Evolutionary conservation across 371 early-diverging fungal genomes (phyloP).

Genomic region (Mucor piriformis): DNA sequence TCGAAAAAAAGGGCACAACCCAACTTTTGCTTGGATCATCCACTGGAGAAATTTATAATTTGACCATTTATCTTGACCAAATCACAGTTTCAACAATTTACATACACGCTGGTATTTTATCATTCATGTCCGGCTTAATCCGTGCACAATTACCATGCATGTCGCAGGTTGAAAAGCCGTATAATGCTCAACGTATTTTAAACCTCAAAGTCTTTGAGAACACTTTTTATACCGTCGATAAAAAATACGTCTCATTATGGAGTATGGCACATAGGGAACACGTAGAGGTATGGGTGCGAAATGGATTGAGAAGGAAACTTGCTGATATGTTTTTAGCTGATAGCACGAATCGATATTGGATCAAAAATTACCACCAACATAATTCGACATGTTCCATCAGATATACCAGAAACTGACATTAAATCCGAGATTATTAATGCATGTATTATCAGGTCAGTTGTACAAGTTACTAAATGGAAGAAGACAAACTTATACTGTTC

Average conservation of each 20-base stretch:
- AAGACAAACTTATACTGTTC: background rate
- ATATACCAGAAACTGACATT: too few species aligned
- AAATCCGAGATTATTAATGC: too few species aligned
- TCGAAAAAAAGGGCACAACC: background rate
- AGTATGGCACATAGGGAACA: background rate
- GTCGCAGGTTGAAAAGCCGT: background rate
- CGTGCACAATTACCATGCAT: background rate
- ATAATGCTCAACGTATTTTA: background rate
- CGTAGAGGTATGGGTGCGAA: background rate
- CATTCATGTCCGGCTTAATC: background rate
- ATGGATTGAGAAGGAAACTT: background rate
- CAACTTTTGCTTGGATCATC: slow-evolving; percentile 8
- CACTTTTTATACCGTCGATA: background rate
- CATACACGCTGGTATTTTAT: background rate
- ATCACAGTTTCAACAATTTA: background rate
- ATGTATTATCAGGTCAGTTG: too few species aligned
- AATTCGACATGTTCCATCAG: too few species aligned
- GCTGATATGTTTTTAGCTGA: too few species aligned
- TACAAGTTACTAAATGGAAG: background rate
- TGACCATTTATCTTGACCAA: background rate
- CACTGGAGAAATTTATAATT: background rate
- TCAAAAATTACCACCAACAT: too few species aligned
- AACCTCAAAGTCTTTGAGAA: background rate
- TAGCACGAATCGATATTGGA: too few species aligned
- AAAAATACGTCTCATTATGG: background rate